Evolutionary conservation across 305 asterid genomes (phyloP), one percentile per base, ranked within the genome.

Genomic region (Fraxinus paxiana): DNA sequence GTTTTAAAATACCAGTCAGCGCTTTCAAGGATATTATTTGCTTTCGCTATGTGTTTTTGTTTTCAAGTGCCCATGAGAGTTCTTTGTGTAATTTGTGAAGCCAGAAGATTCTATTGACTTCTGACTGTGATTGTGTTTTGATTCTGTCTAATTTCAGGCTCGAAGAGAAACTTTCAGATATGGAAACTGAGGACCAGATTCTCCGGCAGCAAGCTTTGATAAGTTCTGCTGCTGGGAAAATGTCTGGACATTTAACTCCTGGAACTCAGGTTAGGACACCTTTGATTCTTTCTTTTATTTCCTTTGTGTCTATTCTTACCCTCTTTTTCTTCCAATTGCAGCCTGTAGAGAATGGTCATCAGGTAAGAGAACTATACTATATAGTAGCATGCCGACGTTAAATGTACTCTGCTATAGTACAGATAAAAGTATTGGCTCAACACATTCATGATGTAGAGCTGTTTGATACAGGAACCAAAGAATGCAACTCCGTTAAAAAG

Each of bases 341-440:
- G 98, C 85, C 90, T 73, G 69, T 54, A 78, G 97, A 93, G 88
- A 92, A 92, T 81, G 97, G 95, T 33, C 87, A 90, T 82, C 88
- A 80, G 80, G 97, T 93, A 86, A 89, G 94, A 89, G 69, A 51
- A 77, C 28, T 69, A 82, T 80, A 20, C 43, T 31, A 78, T 75
- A 77, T 28, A 51, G 75, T 41, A 24, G 71, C 79, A 22, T 28
- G 17, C 63, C 73, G 12, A 56, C 20, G 5, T 77, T 80, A 33
- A 69, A 26, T 51, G 28, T 83, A 65, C 78, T 79, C 67, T 75
- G 56, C 76, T 7, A 46, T 31, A 72, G 13, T 24, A 69, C 76
- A 10, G 5, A 17, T 31, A 54, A 80, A 79, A 73, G 54, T 5
- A 34, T 54, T 71, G 77, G 86, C 67, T 83, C 33, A 30, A 15